Percentiles rank a stretch among this genome's conserved stretches.
These are phyloP conservation scores for Thielaviopsis punctulata DNA, from an alignment of 2,329 filamentous ascomycete genomes.

Conservation along the genomic window DNA sequence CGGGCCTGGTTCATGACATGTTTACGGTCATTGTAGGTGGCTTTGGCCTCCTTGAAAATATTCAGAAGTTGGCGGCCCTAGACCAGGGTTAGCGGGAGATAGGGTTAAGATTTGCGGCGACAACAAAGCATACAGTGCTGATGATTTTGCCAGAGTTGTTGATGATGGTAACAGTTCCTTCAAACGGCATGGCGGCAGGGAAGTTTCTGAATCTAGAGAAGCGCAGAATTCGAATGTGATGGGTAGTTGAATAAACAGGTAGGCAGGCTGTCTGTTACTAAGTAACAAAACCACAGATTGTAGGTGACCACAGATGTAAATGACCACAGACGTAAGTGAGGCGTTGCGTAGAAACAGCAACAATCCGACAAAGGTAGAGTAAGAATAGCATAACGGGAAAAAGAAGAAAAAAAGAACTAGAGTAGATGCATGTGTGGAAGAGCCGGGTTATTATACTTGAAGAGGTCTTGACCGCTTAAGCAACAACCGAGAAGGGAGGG, in stretches of 20 bases:
- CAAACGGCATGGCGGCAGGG: conserved; percentile 23
- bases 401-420: neutral
- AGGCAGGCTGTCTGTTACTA: neutral
- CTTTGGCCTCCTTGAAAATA: conserved; percentile 83
- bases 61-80: conserved; percentile 80
- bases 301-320: too few relatives aligned
- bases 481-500: neutral
- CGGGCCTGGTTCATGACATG: conserved; percentile 57
- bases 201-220: neutral
- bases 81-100: neutral
- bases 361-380: neutral
- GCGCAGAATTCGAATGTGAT: neutral
- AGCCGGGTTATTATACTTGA: neutral
- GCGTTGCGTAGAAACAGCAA: neutral
- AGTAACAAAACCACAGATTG: neutral
- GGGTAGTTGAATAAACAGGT: neutral
- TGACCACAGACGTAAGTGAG: too few relatives aligned
- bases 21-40: conserved; percentile 76
- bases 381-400: neutral
- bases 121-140: conserved; percentile 47
- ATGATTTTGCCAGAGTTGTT: conserved; percentile 85
- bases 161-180: conserved; percentile 73
- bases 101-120: conserved; percentile 1
- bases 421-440: neutral
- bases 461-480: neutral